Evolutionary conservation across 768 basidiomycete species (phyloP), one percentile per base, ranked within the genome.

Genomic region (Leccinum imitatum): DNA sequence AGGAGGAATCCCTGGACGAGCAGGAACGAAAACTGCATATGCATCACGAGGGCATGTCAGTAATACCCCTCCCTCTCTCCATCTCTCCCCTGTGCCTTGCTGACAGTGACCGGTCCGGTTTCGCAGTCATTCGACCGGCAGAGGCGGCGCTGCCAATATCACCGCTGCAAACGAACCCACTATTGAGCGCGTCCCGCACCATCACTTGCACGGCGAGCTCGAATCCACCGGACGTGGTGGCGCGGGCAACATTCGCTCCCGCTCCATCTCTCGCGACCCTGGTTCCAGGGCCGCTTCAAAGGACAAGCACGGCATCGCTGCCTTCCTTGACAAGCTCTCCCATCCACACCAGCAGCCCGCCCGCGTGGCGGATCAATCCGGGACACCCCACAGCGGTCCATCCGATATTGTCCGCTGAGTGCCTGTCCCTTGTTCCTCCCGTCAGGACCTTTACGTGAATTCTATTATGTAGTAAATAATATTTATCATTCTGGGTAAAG

Each of bases 61-160:
- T 77, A 13, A 13, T 13, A 4, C 19, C 46, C n/a, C 31, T 19
- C 14, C n/a, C 31, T 19, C 14, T 7, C 31, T 25, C 4, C 7
- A 3, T 15, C 14, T 31, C 15, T 30, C 50, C 25, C 15, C 15
- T 50, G 50, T 7, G 17, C 50, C 7, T 35, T 13, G 21, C 58
- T 63, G 52, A 60, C 47, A 19, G n/a, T 25, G 30, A 30, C 13
- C 33, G 33, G 33, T n/a, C 57, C 10, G 23, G n/a, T 35, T 46
- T 14, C 54, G 17, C 56, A 86, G 85, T 14, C 86, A 89, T 68
- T 88, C 87, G 4, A 84, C 82, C 1, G 87, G 87, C 50, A 84
- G 89, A 53, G 88, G 89, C 37, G 88, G 89, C n/a, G 62, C 71
- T 6, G 89, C 84, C 3, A 90, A 90, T 62, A 66, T 89, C 21